Evolutionary conservation across 1,284 basidiomycete species (phyloP), one percentile per base, ranked within the genome.

Genomic region (Mrakiaceae sp.): DNA sequence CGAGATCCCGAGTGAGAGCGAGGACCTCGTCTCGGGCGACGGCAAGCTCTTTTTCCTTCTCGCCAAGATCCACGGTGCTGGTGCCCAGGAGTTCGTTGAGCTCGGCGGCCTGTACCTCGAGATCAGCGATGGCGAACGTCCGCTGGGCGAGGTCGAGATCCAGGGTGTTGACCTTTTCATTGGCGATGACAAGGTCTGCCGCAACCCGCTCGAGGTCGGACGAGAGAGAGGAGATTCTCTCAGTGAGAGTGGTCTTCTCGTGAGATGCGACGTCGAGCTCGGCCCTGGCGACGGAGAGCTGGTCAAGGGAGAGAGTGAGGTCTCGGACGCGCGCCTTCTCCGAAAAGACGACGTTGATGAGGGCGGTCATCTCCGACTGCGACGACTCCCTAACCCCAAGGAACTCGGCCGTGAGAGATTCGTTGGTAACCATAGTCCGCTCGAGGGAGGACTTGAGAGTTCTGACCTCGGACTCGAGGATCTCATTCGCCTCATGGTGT

Each of bases 311-410:
- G 8, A 40, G 53, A 39, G 53, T 46, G 57, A 58, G 57, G 10
- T 39, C 47, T 10, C 8, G 11, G 39, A 52, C 27, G 39, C 44
- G 48, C 9, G 60, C 48, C 40, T 53, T 61, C 14, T 54, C 50
- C 8, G 27, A 48, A 44, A 59, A 64, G 58, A 64, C 12, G 46
- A 60, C 46, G 27, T 12, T 27, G 52, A 60, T 51, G n/a, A 60
- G 57, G 10, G 56, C 46, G 51, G 63, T 58, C 27, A 64, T 27
- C 50, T 64, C 39, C 46, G 39, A 11, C 14, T 64, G 27, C 27
- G 27, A 27, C 27, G 27, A 27, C 27, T 27, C 27, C 27, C 27
- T 27, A 27, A 27, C 27, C 27, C 27, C 27, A 27, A 27, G 27
- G 27, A 27, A 27, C 1, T 27, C 27, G 27, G 27, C 27, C 27